Conservation (phyloP, 192 early-diverging fungal species). For the Coemansia reversa region DNA sequence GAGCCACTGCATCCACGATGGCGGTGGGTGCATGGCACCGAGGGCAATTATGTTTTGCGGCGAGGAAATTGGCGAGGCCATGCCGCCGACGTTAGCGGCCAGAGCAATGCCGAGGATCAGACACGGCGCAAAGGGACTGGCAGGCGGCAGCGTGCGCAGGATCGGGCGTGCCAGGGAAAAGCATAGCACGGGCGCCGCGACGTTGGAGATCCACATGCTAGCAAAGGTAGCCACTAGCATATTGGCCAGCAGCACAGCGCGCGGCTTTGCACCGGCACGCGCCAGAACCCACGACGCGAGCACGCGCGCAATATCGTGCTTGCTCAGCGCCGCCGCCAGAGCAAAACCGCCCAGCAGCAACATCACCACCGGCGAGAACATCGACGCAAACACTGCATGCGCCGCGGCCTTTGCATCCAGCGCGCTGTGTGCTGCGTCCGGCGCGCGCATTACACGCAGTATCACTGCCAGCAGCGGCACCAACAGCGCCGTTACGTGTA, state of each 20-base stretch:
- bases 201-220: conserved; percentile 98
- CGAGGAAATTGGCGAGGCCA: conserved; percentile 95
- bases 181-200: conserved; percentile 95
- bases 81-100: conserved; percentile 94
- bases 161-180: conserved; percentile 94
- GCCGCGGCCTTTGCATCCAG: conserved; percentile 74
- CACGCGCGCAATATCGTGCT: conserved; percentile 91
- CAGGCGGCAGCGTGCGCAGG: conserved; percentile 81
- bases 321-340: conserved; percentile 90
- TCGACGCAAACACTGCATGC: conserved; percentile 83
- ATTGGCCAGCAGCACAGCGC: conserved; percentile 81
- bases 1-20: conserved; percentile 92
- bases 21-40: conserved; percentile 83
- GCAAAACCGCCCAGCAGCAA: conserved; percentile 92
- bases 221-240: conserved; percentile 97
- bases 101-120: conserved; percentile 96
- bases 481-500: conserved; percentile 87
- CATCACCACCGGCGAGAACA: conserved; percentile 98
- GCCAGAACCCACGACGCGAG: conserved; percentile 86
- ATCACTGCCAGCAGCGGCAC: conserved; percentile 85
- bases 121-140: conserved; percentile 76
- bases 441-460: conserved; percentile 78
- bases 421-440: conserved; percentile 37
- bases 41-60: conserved; percentile 99
- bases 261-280: conserved; percentile 84